Base-by-base conservation (phyloP, 2,329 filamentous ascomycete species). In the Aspergillus tubingensis region DNA sequence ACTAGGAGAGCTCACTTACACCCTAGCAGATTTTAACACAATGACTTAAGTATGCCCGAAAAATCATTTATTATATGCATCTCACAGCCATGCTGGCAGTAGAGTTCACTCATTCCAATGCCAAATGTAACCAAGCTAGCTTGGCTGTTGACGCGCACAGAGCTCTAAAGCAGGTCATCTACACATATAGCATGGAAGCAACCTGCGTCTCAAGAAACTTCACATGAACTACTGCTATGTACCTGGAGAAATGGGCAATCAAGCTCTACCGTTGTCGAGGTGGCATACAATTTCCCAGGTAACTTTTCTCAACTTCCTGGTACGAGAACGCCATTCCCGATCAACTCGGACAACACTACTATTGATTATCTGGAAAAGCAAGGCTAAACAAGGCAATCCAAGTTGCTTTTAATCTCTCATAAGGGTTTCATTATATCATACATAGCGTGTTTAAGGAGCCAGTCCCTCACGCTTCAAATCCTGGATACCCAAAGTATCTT, bases 401-500 rank as follows among this genome's bases (percentile, higher is more conserved):
- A n/a, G 25, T 50, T 50, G 25, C 25, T 50, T 36, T 50, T 50
- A 19, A 47, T 36, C 11, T 25, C 10, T 55, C 53, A 21, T 47
- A 13, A 55, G 21, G 7, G 2, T 3, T 38, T 55, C 39, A 36
- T 55, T 55, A 55, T 47, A 53, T 43, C n/a, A 13, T 60, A 66
- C 54, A 43, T 36, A 38, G 13, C 47, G 32, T 23, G 27, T 60
- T 54, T 61, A 66, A 11, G 52, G 36, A 19, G 62, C 59, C 57
- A 71, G 41, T 10, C 68, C 65, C 15, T 62, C 62, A 27, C 52
- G 60, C 62, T 70, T 72, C 62, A 68, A 49, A 23, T 67, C 62
- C 56, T 73, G 70, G 27, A 67, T 44, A 23, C 63, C 69, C 15
- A 68, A 60, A 15, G 63, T 61, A 49, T 73, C 69, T 41, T 73